These are phyloP conservation scores for Tetrastigma voinierianum DNA, from an alignment of 164 flowering plant species.

Conservation along the genomic window DNA sequence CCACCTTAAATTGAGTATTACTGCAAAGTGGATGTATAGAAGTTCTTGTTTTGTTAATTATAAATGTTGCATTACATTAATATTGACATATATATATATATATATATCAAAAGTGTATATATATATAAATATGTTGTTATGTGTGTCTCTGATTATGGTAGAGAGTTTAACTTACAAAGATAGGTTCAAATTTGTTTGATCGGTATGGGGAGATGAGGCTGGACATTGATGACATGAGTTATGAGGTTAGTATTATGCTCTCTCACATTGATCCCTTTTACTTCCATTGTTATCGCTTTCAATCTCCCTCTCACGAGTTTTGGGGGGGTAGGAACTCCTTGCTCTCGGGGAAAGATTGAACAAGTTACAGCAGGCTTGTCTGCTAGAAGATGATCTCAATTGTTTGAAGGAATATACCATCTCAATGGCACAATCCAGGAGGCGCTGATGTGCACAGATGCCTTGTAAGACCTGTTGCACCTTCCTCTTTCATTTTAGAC, in stretches of 20 bases:
- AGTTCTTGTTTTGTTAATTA: not conserved
- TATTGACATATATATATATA: no score
- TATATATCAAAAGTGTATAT: no score
- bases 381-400: conserved; percentile 18
- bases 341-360: conserved; percentile 45
- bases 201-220: conserved; percentile 28
- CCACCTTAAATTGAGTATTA: not conserved
- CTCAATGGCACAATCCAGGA: conserved; percentile 21
- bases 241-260: conserved; percentile 17
- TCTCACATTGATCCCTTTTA: not conserved
- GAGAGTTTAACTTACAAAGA: no score
- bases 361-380: conserved; percentile 38
- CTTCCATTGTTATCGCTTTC: not conserved
- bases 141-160: no score
- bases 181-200: conserved; percentile 18
- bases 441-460: conserved; percentile 27
- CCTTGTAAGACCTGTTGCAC: conserved; percentile 22
- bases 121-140: no score
- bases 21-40: not conserved
- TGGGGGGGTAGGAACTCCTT: conserved; percentile 29
- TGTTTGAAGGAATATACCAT: conserved; percentile 24
- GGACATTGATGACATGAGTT: conserved; percentile 27
- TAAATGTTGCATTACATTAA: no score
- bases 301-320: not conserved
- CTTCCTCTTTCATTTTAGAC: not conserved